Base-by-base conservation (phyloP, 257 asterid genomes). In the Pogostemon cablin region DNA sequence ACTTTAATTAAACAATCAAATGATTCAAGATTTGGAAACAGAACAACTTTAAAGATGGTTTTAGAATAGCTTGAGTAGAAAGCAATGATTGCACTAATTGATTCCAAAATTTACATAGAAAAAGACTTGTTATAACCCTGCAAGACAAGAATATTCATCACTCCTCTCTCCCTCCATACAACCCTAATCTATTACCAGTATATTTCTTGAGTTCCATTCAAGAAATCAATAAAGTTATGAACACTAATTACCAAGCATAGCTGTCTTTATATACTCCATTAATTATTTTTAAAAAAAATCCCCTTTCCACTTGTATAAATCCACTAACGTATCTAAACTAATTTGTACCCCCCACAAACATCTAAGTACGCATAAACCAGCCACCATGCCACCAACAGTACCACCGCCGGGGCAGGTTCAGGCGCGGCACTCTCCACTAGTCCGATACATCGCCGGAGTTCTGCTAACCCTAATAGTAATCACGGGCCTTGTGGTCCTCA, bases 111-210 rank as follows among this genome's bases (percentile, higher is more conserved):
- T 78, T 56, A 46, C 11, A 63, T 7, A 25, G 1, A 32, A 58
- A 59, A 49, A 54, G 60, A 41, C 77, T 12, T 72, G 50, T 75
- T 73, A 42, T 25, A 77, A 15, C 86, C 48, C 75, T 49, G 65
- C 91, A 90, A 88, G 97, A 75, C 82, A 85, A 86, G 96, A 83
- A 90, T 87, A 80, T 80, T 66, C 84, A 85, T 80, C 10, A 66
- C n/a, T 62, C 4, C 60, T 50, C 5, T 32, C 17, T 49, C 4
- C 37, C 7, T 3, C 9, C 20, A 48, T 15, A 67, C 11, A 17
- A 50, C 41, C 65, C 43, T 47, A 5, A 10, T 40, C 42, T 3
- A 41, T 6, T 5, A 0, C 70, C 69, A 74, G 72, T n/a, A 69
- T 80, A 80, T 83, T 62, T 77, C 87, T 83, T 85, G 86, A 79